phyloP scores from a whole-genome alignment of 306 rosid genomes.

The Hippophae gyantsensis region DNA sequence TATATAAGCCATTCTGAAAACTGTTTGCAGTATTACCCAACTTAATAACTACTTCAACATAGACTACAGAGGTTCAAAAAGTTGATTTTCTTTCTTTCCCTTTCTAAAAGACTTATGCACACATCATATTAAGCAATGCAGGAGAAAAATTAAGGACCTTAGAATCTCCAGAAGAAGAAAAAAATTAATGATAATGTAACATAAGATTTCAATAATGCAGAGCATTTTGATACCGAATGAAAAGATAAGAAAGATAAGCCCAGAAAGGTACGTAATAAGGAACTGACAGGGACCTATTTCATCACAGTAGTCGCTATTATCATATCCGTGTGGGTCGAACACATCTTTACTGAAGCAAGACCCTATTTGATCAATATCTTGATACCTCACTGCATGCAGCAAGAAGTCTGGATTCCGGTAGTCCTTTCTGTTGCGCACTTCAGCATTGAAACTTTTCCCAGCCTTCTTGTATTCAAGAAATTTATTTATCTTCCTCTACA shows the following conservation, averaged over 20 bases:
- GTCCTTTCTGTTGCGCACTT: slow-evolving; percentile 88
- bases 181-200: too few relatives aligned
- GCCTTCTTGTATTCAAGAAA: slow-evolving; percentile 77
- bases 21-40: too few relatives aligned
- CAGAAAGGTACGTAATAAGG: slow-evolving; percentile 18
- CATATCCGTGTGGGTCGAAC: slow-evolving; percentile 94
- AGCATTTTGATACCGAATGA: too few relatives aligned
- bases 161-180: too few relatives aligned
- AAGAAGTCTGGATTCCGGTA: slow-evolving; percentile 92
- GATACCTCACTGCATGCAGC: slow-evolving; percentile 89
- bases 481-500: slow-evolving; percentile 79
- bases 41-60: too few relatives aligned
- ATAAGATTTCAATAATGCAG: too few relatives aligned
- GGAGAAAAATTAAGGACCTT: too few relatives aligned
- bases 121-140: too few relatives aligned
- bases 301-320: slow-evolving; percentile 68
- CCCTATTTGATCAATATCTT: slow-evolving; percentile 89
- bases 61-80: too few relatives aligned
- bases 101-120: too few relatives aligned
- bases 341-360: slow-evolving; percentile 96
- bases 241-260: not conserved
- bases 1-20: too few relatives aligned
- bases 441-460: slow-evolving; percentile 92
- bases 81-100: too few relatives aligned
- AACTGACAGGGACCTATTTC: slow-evolving; percentile 59